phyloP scores from a whole-genome alignment of 768 basidiomycete species.

The Glaciozyma antarctica region DNA sequence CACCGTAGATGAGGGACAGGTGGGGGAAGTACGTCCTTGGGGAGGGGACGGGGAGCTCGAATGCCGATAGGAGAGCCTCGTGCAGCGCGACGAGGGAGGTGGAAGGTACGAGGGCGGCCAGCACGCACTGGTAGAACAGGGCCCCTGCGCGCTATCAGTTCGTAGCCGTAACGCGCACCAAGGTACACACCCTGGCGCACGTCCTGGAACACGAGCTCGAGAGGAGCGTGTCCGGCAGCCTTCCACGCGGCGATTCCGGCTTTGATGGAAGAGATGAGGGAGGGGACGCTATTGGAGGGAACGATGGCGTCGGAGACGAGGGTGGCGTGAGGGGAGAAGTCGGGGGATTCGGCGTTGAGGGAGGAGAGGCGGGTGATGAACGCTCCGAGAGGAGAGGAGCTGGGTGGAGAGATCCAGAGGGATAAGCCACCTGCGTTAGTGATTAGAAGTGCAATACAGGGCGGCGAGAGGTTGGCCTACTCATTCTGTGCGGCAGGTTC shows the following conservation, averaged over 20 bases:
- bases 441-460: too few relatives aligned
- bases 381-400: not conserved
- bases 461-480: too few relatives aligned
- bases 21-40: conserved; percentile 11
- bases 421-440: not conserved
- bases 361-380: conserved; percentile 1
- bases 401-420: conserved; percentile 7
- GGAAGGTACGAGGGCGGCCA: conserved; percentile 2
- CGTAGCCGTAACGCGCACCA: not conserved
- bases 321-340: conserved; percentile 6
- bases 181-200: not conserved
- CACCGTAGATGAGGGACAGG: conserved; percentile 15
- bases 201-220: conserved; percentile 4
- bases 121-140: conserved; percentile 12
- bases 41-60: conserved; percentile 3
- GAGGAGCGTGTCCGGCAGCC: not conserved
- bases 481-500: too few relatives aligned
- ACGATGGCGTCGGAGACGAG: conserved; percentile 10
- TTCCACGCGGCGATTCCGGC: not conserved
- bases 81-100: conserved; percentile 1
- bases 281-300: not conserved
- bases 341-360: not conserved
- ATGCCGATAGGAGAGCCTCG: not conserved
- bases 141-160: not conserved
- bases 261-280: not conserved